A percentile compares a stretch with the other conserved stretches of the same genome.
Conservation (phyloP, 1,139 yeast genomes). For the Diutina pseudorugosa region DNA sequence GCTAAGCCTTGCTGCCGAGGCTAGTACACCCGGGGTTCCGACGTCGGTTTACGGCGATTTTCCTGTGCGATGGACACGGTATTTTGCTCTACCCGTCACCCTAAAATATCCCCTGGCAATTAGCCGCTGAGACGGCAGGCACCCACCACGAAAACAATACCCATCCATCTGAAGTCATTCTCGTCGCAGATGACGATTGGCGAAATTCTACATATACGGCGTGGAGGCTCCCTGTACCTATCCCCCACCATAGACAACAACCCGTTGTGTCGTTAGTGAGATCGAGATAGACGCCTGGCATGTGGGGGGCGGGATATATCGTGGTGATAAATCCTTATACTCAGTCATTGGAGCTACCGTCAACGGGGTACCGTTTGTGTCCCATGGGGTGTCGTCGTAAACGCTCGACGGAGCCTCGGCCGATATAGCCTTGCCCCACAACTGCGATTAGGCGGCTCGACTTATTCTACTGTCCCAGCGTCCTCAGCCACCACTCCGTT, state of each 20-base stretch:
- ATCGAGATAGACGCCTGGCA: no score
- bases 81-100: no score
- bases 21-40: background rate
- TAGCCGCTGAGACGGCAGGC: background rate
- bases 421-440: no score
- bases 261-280: background rate
- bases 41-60: background rate
- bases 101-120: no score
- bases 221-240: no score
- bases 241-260: no score
- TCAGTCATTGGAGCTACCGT: no score
- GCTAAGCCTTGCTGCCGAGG: background rate
- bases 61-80: background rate
- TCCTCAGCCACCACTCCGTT: background rate
- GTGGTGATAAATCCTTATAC: no score
- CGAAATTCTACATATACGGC: background rate
- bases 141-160: background rate
- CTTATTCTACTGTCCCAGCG: no score
- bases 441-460: no score
- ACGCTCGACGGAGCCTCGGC: background rate
- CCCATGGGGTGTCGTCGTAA: background rate
- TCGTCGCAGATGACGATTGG: background rate
- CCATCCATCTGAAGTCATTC: background rate
- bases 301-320: no score
- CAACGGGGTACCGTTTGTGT: background rate